These are phyloP conservation scores for Irpex rosettiformis DNA, from an alignment of 1,284 basidiomycete species.

Conservation along the genomic window DNA sequence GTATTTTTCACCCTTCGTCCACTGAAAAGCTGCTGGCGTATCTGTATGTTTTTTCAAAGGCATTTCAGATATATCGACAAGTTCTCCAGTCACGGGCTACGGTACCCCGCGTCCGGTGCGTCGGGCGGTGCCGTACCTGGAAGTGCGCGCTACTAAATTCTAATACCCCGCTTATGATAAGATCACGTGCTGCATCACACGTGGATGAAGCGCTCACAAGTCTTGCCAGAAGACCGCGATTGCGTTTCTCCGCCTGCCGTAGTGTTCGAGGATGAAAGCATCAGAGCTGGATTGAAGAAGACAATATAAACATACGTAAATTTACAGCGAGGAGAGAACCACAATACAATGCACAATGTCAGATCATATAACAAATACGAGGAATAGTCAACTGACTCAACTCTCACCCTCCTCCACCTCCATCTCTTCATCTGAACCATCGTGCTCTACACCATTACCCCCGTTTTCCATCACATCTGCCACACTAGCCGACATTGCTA, in stretches of 20 bases:
- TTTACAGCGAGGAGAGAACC: constrained; percentile 9
- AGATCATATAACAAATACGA: not conserved
- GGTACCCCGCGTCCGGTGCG: no score
- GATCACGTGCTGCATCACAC: not conserved
- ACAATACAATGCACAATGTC: constrained; percentile 6
- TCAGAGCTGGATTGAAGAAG: not conserved
- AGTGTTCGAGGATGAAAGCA: not conserved
- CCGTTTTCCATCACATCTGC: constrained; percentile 21
- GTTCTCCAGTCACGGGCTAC: no score
- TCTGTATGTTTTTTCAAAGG: no score
- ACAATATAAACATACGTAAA: constrained; percentile 1
- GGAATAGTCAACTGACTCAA: constrained; percentile 1
- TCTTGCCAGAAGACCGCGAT: no score
- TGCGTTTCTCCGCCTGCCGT: no score
- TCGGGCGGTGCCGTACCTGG: no score
- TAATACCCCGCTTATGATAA: not conserved
- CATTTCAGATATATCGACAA: no score
- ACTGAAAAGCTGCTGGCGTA: no score
- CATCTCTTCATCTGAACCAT: constrained; percentile 18
- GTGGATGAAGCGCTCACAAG: not conserved
- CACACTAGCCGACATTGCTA: constrained; percentile 14
- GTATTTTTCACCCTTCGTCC: no score
- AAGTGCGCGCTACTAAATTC: no score
- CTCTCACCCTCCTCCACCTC: constrained; percentile 18
- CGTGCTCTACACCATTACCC: constrained; percentile 14